Conservation (phyloP, 2,329 filamentous ascomycete species). For the Rutstroemia sp. region DNA sequence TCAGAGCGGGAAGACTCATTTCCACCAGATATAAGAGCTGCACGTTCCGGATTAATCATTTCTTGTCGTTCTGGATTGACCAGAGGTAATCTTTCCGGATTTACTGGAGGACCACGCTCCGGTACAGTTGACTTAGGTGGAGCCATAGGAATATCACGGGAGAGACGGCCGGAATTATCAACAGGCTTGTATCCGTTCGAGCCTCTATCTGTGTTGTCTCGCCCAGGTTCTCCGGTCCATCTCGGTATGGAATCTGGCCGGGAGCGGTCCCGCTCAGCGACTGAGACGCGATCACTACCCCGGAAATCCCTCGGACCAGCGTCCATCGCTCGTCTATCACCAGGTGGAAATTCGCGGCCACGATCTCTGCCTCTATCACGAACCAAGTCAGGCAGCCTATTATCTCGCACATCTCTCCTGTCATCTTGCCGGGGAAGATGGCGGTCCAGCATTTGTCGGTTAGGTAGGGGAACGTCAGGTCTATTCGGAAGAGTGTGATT, state of each 20-base stretch:
- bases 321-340: slow-evolving; percentile 24
- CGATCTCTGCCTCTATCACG: slow-evolving; percentile 25
- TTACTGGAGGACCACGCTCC: slow-evolving; percentile 20
- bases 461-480: slow-evolving; percentile 28
- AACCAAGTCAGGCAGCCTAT: slow-evolving; percentile 17
- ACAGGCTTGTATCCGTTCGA: slow-evolving; percentile 16
- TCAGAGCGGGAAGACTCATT: slow-evolving; percentile 22
- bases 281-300: slow-evolving; percentile 19
- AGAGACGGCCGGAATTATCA: slow-evolving; percentile 23
- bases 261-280: slow-evolving; percentile 22
- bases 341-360: slow-evolving; percentile 23
- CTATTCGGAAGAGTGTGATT: slow-evolving; percentile 26
- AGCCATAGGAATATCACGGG: slow-evolving; percentile 26
- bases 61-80: slow-evolving; percentile 26
- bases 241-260: slow-evolving; percentile 24
- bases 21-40: slow-evolving; percentile 26
- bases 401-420: slow-evolving; percentile 26
- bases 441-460: slow-evolving; percentile 24
- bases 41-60: slow-evolving; percentile 29
- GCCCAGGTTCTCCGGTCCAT: slow-evolving; percentile 24
- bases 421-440: slow-evolving; percentile 25
- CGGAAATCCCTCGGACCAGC: slow-evolving; percentile 22
- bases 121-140: slow-evolving; percentile 21
- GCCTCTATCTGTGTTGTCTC: slow-evolving; percentile 24
- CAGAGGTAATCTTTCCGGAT: slow-evolving; percentile 20